Evolutionary conservation across 345 rosid species (phyloP).

Genomic region (Diplotaxis tenuifolia): DNA sequence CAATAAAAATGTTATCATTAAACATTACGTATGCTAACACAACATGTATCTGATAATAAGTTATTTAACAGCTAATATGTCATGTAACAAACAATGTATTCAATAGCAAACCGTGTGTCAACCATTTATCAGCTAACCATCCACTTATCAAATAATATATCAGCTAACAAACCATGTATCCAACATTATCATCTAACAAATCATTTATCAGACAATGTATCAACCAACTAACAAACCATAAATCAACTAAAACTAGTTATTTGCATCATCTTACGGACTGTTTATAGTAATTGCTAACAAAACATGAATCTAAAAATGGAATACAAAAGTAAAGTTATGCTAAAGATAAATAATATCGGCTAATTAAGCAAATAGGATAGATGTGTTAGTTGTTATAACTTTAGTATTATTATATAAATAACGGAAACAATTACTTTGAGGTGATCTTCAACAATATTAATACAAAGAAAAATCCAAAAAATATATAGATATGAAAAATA

Average conservation of each 20-base stretch:
- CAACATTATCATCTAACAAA: too few relatives aligned
- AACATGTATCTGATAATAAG: too few relatives aligned
- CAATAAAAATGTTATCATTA: too few relatives aligned
- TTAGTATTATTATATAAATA: too few relatives aligned
- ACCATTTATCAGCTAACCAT: background rate
- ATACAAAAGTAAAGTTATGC: background rate
- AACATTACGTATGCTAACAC: background rate
- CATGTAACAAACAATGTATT: background rate
- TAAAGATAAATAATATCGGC: background rate
- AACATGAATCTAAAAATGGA: background rate
- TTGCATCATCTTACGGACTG: background rate
- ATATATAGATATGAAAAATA: too few relatives aligned
- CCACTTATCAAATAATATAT: too few relatives aligned
- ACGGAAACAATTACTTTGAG: background rate
- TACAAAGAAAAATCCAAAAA: background rate
- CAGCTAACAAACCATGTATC: too few relatives aligned
- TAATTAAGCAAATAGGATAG: background rate
- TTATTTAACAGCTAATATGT: background rate
- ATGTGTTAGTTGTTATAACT: background rate
- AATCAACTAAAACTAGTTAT: background rate
- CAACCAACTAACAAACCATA: too few relatives aligned
- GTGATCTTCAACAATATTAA: background rate
- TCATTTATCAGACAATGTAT: too few relatives aligned
- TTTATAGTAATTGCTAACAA: background rate
- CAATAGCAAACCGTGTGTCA: background rate